Conservation (phyloP, 2,329 filamentous ascomycete genomes). For the Neocucurbitaria cava region DNA sequence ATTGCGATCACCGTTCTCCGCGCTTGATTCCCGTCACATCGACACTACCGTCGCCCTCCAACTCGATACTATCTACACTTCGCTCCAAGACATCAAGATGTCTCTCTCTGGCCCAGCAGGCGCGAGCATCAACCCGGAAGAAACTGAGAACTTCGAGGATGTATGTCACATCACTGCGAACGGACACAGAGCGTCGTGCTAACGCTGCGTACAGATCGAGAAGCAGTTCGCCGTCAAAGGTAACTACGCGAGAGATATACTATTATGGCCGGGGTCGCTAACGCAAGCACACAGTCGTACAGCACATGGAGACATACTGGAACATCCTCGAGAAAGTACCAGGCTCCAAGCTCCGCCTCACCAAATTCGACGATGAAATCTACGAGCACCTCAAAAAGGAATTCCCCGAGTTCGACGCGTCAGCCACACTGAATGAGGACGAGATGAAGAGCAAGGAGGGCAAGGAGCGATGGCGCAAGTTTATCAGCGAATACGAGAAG, state of each 20-base stretch:
- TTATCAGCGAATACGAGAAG: constrained; percentile 93
- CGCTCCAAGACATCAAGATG: constrained; percentile 31
- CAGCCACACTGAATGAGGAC: constrained; percentile 82
- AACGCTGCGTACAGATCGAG: constrained; percentile 74
- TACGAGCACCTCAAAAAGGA: constrained; percentile 84
- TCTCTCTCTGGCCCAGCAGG: constrained; percentile 40
- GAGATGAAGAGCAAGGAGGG: constrained; percentile 97
- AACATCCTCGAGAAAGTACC: constrained; percentile 88
- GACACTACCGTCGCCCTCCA: not conserved
- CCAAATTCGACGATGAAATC: constrained; percentile 95
- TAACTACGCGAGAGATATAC: constrained; percentile 46
- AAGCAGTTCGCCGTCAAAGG: constrained; percentile 99
- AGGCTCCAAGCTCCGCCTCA: constrained; percentile 87
- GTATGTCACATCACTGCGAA: constrained; percentile 52
- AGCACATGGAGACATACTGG: constrained; percentile 98
- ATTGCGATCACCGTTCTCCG: not conserved
- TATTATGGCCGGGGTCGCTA: constrained; percentile 10
- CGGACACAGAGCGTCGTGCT: constrained; percentile 7
- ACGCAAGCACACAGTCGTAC: constrained; percentile 67
- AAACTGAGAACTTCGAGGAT: constrained; percentile 74
- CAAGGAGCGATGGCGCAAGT: constrained; percentile 94
- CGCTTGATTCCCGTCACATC: not conserved
- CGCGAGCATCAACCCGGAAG: constrained; percentile 55
- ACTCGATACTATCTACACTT: not conserved
- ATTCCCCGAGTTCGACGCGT: constrained; percentile 92